Conservation (phyloP, 2,329 filamentous ascomycete genomes). For the Neofusicoccum kwambonambiense region DNA sequence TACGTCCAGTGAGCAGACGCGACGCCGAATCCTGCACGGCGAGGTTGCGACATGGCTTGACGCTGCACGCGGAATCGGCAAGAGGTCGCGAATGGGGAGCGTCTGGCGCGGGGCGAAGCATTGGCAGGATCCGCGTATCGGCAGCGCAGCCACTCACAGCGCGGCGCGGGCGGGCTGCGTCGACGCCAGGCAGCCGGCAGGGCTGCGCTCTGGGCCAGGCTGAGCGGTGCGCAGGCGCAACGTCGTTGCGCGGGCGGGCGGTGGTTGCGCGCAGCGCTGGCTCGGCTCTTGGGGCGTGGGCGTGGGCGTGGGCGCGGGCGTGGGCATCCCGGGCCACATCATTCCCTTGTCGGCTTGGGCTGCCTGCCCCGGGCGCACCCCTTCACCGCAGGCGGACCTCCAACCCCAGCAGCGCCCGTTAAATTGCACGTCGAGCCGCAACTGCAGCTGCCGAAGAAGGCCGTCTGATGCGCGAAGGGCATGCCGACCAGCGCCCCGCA, state of each 20-base stretch:
- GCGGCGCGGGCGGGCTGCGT: not conserved
- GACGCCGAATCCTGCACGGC: not conserved
- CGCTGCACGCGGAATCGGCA: not conserved
- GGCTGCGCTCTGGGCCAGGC: not conserved
- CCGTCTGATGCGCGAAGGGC: not conserved
- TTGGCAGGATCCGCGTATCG: not conserved
- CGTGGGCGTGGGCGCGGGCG: too few species aligned
- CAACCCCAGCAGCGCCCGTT: not conserved
- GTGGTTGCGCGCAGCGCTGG: not conserved
- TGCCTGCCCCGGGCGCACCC: conserved; percentile 1
- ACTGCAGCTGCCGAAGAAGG: not conserved
- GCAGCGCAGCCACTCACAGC: not conserved
- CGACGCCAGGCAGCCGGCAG: not conserved
- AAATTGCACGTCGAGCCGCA: not conserved
- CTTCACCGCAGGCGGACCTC: not conserved
- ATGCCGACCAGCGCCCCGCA: conserved; percentile 9
- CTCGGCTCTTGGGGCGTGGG: too few species aligned
- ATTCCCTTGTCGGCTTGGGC: not conserved
- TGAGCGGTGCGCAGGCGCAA: not conserved
- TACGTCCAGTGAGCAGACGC: not conserved
- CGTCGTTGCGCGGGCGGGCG: not conserved
- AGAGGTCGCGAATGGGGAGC: not conserved
- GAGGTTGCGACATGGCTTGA: not conserved
- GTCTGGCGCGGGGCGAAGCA: conserved; percentile 1
- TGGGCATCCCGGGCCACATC: not conserved